Conservation (phyloP, 2,329 filamentous ascomycete genomes). For the Talaromyces rugulosus region DNA sequence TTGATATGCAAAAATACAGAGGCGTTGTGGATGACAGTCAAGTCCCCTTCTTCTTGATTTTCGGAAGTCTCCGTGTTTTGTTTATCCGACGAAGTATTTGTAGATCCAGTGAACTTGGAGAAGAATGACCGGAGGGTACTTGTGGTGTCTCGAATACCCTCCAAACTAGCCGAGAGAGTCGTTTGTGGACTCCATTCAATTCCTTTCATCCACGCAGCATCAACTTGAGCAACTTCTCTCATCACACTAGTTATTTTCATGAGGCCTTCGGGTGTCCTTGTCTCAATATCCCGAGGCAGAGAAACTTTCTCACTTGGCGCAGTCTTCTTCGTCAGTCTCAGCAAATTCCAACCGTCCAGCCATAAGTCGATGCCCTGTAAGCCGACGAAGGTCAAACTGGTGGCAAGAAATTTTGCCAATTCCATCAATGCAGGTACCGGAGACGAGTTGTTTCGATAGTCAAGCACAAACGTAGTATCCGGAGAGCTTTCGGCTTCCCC, state of each 20-base stretch:
- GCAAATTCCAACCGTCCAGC: constrained; percentile 80
- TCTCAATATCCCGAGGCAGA: constrained; percentile 75
- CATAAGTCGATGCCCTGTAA: constrained; percentile 83
- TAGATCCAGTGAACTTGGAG: constrained; percentile 62
- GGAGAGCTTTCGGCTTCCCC: constrained; percentile 61
- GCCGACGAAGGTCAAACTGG: constrained; percentile 92
- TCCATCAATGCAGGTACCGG: constrained; percentile 82
- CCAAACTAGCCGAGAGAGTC: constrained; percentile 29
- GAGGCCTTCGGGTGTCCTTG: constrained; percentile 76
- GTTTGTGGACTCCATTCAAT: constrained; percentile 74
- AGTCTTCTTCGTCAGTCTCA: constrained; percentile 77
- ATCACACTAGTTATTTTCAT: constrained; percentile 83
- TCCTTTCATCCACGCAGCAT: constrained; percentile 82
- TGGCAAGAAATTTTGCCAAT: constrained; percentile 86
- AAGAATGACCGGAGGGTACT: constrained; percentile 76
- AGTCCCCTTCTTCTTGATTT: constrained; percentile 66
- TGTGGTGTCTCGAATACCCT: constrained; percentile 38
- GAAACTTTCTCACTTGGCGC: constrained; percentile 69
- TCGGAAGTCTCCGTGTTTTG: constrained; percentile 49
- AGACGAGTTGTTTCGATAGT: constrained; percentile 85
- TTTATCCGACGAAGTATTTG: constrained; percentile 47
- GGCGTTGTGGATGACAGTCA: constrained; percentile 66
- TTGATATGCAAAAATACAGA: constrained; percentile 87
- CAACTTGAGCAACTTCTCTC: constrained; percentile 84
- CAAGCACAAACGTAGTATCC: constrained; percentile 88